Percentiles rank a stretch among this genome's conserved stretches.
Conservation (phyloP, 495 filamentous ascomycete species). For the Aspergillus asperescens region DNA sequence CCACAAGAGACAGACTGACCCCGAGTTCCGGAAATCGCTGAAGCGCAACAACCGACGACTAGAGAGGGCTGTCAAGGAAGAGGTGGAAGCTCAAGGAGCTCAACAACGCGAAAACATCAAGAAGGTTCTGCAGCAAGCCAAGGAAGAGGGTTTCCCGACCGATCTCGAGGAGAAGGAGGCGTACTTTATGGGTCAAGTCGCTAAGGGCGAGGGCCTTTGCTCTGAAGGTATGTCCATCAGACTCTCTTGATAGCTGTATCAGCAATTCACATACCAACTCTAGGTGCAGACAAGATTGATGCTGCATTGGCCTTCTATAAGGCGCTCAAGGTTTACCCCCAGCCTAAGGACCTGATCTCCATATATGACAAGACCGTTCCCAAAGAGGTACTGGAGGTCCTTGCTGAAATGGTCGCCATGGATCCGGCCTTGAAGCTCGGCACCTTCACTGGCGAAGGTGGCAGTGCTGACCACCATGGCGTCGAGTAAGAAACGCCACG, state of each 20-base stretch:
- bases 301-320: constrained; percentile 94
- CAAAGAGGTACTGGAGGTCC: constrained; percentile 89
- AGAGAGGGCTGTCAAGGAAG: constrained; percentile 69
- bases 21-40: constrained; percentile 78
- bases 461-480: constrained; percentile 34
- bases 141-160: constrained; percentile 84
- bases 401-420: constrained; percentile 95
- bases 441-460: constrained; percentile 38
- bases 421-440: constrained; percentile 68
- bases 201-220: constrained; percentile 72
- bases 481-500: constrained; percentile 30
- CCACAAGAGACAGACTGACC: constrained; percentile 79
- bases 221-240: constrained; percentile 52
- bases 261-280: constrained; percentile 19
- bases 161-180: constrained; percentile 86
- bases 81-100: constrained; percentile 60
- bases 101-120: constrained; percentile 69
- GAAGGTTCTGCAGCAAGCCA: constrained; percentile 65
- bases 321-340: constrained; percentile 96
- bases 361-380: constrained; percentile 98
- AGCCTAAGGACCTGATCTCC: constrained; percentile 81
- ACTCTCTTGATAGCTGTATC: neutral
- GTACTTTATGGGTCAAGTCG: constrained; percentile 94
- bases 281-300: constrained; percentile 69
- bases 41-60: constrained; percentile 76